phyloP scores from a whole-genome alignment of 805 yeast species.

The Candida railenensis region DNA sequence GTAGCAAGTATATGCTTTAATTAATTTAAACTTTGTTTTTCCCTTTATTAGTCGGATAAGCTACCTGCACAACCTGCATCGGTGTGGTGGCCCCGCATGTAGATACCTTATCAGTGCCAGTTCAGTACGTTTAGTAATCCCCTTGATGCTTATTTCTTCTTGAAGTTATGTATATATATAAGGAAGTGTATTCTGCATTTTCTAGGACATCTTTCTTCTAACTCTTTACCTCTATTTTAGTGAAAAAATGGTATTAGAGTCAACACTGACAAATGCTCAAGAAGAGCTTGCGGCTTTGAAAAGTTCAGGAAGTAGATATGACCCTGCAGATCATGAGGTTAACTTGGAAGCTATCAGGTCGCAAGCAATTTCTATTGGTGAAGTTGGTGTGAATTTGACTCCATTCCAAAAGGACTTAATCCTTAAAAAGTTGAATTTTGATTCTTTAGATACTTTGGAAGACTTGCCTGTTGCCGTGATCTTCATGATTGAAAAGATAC shows the following conservation, averaged over 20 bases:
- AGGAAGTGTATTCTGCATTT: too few relatives aligned
- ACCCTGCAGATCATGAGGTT: slow-evolving; percentile 9
- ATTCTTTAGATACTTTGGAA: slow-evolving; percentile 23
- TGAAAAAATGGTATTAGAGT: background rate
- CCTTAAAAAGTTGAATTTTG: slow-evolving; percentile 25
- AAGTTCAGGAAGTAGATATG: slow-evolving; percentile 6
- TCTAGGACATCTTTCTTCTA: too few relatives aligned
- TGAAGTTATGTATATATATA: too few relatives aligned
- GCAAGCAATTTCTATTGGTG: slow-evolving; percentile 22
- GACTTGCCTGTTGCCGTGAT: slow-evolving; percentile 30
- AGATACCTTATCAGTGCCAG: too few relatives aligned
- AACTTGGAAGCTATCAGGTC: slow-evolving; percentile 20
- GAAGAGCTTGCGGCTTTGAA: slow-evolving; percentile 1
- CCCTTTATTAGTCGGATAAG: too few relatives aligned
- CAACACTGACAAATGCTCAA: background rate
- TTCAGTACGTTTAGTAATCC: too few relatives aligned
- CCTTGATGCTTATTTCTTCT: too few relatives aligned
- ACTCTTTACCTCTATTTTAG: background rate
- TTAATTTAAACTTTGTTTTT: too few relatives aligned
- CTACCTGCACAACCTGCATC: too few relatives aligned
- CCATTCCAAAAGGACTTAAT: slow-evolving; percentile 24
- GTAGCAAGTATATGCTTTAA: too few relatives aligned
- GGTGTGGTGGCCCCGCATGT: too few relatives aligned
- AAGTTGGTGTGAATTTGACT: slow-evolving; percentile 23
- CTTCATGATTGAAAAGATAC: slow-evolving; percentile 31